phyloP scores from a whole-genome alignment of 768 basidiomycete genomes.

The Collybia sordida region DNA sequence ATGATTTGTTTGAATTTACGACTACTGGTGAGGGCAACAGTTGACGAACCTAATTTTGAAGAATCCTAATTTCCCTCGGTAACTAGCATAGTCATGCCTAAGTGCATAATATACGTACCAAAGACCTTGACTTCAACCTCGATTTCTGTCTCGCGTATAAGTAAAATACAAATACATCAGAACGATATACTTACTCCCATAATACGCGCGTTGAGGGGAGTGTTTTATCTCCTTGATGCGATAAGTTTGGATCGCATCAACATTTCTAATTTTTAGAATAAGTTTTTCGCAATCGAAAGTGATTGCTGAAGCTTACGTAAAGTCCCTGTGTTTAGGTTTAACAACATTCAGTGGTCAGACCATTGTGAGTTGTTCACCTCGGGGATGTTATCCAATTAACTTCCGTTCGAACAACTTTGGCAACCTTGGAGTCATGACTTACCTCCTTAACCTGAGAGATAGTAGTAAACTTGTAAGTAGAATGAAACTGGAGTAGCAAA shows the following conservation, averaged over 20 bases:
- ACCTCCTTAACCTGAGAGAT: conserved; percentile 66
- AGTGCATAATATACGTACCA: conserved; percentile 42
- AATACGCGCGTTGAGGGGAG: conserved; percentile 59
- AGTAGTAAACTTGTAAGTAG: not conserved
- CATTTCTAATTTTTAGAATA: conserved; percentile 46
- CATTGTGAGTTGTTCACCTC: conserved; percentile 36
- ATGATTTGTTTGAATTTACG: not conserved
- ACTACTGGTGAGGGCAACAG: not conserved
- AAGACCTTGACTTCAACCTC: conserved; percentile 70
- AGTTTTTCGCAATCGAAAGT: not conserved
- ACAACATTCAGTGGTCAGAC: not conserved
- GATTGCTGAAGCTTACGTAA: conserved; percentile 51
- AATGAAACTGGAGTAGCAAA: not conserved
- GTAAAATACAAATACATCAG: not conserved
- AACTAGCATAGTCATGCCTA: not conserved
- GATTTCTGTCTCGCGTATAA: conserved; percentile 41
- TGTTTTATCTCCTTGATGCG: conserved; percentile 66
- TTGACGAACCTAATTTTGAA: conserved; percentile 67
- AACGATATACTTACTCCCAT: conserved; percentile 57
- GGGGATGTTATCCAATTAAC: conserved; percentile 84
- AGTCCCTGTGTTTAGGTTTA: conserved; percentile 52
- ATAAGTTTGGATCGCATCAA: conserved; percentile 75
- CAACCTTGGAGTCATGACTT: conserved; percentile 74
- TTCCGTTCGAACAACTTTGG: conserved; percentile 68
- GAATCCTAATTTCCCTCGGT: conserved; percentile 48